These are phyloP conservation scores for Phytophthora tubulina DNA, from an alignment of 352 stramenopile genomes.

Conservation along the genomic window DNA sequence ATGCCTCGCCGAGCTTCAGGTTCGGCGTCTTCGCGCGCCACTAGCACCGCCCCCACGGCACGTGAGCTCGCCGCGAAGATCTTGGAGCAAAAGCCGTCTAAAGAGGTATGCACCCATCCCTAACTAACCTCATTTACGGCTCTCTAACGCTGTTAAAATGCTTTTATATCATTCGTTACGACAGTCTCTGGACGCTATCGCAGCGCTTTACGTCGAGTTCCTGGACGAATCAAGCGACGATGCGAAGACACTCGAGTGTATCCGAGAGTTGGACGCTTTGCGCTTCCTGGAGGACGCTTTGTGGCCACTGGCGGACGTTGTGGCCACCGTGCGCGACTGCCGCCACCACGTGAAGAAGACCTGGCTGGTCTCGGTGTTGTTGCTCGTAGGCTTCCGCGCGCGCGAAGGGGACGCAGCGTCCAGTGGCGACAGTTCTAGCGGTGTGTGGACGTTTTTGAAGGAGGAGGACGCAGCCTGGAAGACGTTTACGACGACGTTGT, in stretches of 20 bases:
- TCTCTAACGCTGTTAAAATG: slow-evolving; percentile 16
- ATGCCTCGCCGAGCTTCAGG: slow-evolving; percentile 33
- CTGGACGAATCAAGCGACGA: slow-evolving; percentile 37
- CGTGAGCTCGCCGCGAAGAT: slow-evolving; percentile 15
- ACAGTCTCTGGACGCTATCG: slow-evolving; percentile 45
- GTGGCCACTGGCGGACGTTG: slow-evolving; percentile 47
- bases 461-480: slow-evolving; percentile 44
- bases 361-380: slow-evolving; percentile 56
- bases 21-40: slow-evolving; percentile 1
- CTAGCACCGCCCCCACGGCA: slow-evolving; percentile 17
- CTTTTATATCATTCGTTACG: not conserved
- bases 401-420: slow-evolving; percentile 10
- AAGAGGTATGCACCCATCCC: slow-evolving; percentile 33
- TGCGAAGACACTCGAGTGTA: slow-evolving; percentile 24
- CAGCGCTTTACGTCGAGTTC: slow-evolving; percentile 48
- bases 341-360: slow-evolving; percentile 52
- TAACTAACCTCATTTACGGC: not conserved
- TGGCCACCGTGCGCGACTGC: slow-evolving; percentile 27
- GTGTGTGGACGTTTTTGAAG: slow-evolving; percentile 38
- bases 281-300: slow-evolving; percentile 66
- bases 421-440: not conserved
- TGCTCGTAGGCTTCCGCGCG: slow-evolving; percentile 49
- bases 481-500: slow-evolving; percentile 50
- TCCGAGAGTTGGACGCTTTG: slow-evolving; percentile 42
- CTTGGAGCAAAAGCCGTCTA: slow-evolving; percentile 33